Evolutionary conservation across 148 eudicot species (phyloP).

Genomic region (Chenopodium album): DNA sequence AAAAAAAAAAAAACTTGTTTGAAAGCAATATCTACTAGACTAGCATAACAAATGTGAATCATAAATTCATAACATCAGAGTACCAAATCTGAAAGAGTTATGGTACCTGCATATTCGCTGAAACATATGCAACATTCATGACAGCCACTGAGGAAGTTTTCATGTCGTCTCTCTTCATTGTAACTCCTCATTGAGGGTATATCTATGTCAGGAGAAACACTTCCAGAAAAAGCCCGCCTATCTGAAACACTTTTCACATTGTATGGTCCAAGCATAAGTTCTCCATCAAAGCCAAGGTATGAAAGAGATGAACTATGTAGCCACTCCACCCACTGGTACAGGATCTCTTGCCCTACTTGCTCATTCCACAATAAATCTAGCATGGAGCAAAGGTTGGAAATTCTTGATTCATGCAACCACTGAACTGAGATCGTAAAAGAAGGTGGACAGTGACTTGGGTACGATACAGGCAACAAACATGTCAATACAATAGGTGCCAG

Average conservation of each 20-base stretch:
- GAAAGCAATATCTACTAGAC: background rate
- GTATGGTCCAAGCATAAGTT: conserved; percentile 76
- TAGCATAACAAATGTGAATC: background rate
- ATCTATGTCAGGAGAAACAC: conserved; percentile 76
- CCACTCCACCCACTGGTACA: conserved; percentile 88
- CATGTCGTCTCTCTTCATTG: conserved; percentile 57
- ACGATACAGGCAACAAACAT: conserved; percentile 77
- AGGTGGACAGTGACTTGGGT: conserved; percentile 80
- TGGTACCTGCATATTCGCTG: conserved; percentile 77
- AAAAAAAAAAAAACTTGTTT: too few relatives aligned
- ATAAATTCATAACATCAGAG: too few relatives aligned
- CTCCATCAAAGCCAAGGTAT: conserved; percentile 63
- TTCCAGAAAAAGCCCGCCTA: conserved; percentile 77
- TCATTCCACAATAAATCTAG: conserved; percentile 83
- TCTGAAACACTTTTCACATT: conserved; percentile 48
- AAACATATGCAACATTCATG: conserved; percentile 89
- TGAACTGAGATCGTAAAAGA: conserved; percentile 72
- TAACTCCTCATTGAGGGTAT: conserved; percentile 78
- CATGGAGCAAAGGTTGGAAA: conserved; percentile 64
- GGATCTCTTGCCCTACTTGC: conserved; percentile 76
- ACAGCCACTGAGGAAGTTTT: conserved; percentile 55
- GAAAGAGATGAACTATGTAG: conserved; percentile 62
- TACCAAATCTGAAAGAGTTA: background rate
- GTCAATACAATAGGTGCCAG: conserved; percentile 78
- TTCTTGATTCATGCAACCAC: conserved; percentile 66